Base-by-base conservation (phyloP, 1,284 basidiomycete genomes). In the Tylopilus sp. region DNA sequence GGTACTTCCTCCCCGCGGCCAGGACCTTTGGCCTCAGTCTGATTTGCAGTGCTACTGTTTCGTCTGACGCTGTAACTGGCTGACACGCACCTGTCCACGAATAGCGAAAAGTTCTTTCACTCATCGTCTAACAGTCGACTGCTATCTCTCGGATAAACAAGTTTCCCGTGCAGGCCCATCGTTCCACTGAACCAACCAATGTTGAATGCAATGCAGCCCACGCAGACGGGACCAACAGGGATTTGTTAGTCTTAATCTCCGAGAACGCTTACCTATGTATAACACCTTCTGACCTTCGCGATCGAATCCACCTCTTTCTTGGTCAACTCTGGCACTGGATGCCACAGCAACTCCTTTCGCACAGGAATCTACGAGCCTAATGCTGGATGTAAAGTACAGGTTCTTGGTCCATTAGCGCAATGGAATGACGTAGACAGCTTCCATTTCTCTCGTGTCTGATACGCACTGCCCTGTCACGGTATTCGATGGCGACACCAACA, bases 381-480 rank as follows among this genome's bases (percentile, higher is more conserved):
- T 48, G 21, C 40, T 29, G 11, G 26, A 26, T 26, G 38, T 31
- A 45, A 43, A 39, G 48, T 29, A 7, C 26, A 26, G 47, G 14
- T 31, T 31, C 30, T 31, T 11, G 30, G 7, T 26, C 26, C 24
- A 20, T n/a, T 40, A 4, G 12, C 18, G 33, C 18, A 18, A 28
- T 34, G 38, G 28, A 9, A 17, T 51, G 54, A 51, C 24, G 42
- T 40, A 38, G 51, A 42, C 17, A n/a, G 33, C 52, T 63, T 64
- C 62, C 53, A 64, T 61, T 60, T 37, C 39, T 20, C 17, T 57
- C 39, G 35, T 41, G 43, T 43, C 15, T n/a, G 9, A 31, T 42
- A 26, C 15, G 42, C 48, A 61, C 46, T 34, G 53, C 48, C 49
- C 18, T 35, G 3, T 33, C 46, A 31, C 46, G 34, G 17, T 43